These are phyloP conservation scores for Rhodotorula glutinis DNA, from an alignment of 1,284 basidiomycete genomes.

Conservation along the genomic window DNA sequence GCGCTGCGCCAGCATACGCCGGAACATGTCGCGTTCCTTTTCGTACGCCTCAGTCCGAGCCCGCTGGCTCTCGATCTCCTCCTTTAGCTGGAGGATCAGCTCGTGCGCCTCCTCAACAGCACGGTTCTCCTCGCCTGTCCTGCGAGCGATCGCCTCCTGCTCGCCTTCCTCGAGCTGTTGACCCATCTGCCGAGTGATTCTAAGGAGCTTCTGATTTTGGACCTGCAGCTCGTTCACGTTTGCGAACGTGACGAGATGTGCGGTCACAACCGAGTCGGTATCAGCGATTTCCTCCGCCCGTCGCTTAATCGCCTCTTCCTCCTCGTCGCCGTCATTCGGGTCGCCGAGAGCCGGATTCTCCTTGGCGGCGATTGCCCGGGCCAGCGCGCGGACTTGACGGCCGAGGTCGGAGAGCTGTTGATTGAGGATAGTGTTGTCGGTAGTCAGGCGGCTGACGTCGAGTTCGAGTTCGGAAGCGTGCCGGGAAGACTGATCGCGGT, in stretches of 20 bases:
- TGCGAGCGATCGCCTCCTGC: slow-evolving; percentile 35
- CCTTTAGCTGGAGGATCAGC: slow-evolving; percentile 73
- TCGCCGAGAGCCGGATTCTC: slow-evolving; percentile 66
- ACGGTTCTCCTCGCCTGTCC: slow-evolving; percentile 57
- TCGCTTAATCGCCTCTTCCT: slow-evolving; percentile 47
- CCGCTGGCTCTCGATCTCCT: slow-evolving; percentile 68
- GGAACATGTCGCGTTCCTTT: slow-evolving; percentile 84
- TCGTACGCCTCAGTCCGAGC: slow-evolving; percentile 70
- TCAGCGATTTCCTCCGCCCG: slow-evolving; percentile 57
- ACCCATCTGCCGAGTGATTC: slow-evolving; percentile 66
- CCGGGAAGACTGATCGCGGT: slow-evolving; percentile 56
- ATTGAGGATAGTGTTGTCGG: slow-evolving; percentile 56
- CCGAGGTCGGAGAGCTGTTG: slow-evolving; percentile 78
- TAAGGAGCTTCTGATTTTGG: slow-evolving; percentile 84
- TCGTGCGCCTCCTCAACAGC: slow-evolving; percentile 83
- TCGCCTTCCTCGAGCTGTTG: slow-evolving; percentile 49
- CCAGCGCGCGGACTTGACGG: slow-evolving; percentile 74
- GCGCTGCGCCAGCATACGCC: slow-evolving; percentile 59
- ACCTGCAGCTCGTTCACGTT: slow-evolving; percentile 75
- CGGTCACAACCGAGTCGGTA: slow-evolving; percentile 73
- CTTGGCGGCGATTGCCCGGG: slow-evolving; percentile 72
- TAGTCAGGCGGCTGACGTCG: slow-evolving; percentile 38
- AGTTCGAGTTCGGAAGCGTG: slow-evolving; percentile 35
- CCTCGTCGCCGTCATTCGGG: slow-evolving; percentile 46
- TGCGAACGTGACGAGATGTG: slow-evolving; percentile 82